Evolutionary conservation across 345 rosid species (phyloP).

Genomic region (Eucalyptus shirleyi): DNA sequence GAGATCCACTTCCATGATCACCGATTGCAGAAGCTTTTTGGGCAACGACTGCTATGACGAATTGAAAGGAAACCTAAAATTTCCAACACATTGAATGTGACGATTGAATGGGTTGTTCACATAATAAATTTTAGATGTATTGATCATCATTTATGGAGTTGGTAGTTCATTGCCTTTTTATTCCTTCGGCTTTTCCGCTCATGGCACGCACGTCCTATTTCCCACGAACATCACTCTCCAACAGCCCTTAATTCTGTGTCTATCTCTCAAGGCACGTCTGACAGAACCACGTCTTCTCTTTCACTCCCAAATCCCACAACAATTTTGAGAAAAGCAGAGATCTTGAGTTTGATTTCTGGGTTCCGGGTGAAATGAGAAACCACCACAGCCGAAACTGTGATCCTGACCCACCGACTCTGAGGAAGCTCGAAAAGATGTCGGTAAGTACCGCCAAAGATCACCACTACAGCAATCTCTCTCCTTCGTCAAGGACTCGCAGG

Average conservation of each 20-base stretch:
- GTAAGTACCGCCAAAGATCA: neutral
- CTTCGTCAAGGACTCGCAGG: neutral
- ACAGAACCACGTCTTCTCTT: neutral
- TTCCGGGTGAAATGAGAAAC: neutral
- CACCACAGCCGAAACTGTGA: neutral
- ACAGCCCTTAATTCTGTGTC: neutral
- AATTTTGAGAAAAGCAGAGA: neutral
- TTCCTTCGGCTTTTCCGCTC: neutral
- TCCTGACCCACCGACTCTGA: neutral
- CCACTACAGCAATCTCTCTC: conserved; percentile 8
- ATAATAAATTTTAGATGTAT: neutral
- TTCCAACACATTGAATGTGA: neutral
- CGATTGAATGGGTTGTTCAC: neutral
- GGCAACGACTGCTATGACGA: neutral
- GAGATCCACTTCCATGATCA: neutral
- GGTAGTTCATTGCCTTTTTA: neutral
- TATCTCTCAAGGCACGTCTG: neutral
- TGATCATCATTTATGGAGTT: neutral
- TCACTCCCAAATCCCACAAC: neutral
- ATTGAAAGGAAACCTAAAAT: neutral
- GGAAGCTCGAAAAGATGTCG: neutral
- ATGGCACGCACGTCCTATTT: neutral
- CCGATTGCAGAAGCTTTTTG: neutral
- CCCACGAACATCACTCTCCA: neutral
- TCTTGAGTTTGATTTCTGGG: conserved; percentile 28